Evolutionary conservation across 108 stramenopile species (phyloP), one percentile per base, ranked within the genome.

Genomic region (Epipyxis sp.): DNA sequence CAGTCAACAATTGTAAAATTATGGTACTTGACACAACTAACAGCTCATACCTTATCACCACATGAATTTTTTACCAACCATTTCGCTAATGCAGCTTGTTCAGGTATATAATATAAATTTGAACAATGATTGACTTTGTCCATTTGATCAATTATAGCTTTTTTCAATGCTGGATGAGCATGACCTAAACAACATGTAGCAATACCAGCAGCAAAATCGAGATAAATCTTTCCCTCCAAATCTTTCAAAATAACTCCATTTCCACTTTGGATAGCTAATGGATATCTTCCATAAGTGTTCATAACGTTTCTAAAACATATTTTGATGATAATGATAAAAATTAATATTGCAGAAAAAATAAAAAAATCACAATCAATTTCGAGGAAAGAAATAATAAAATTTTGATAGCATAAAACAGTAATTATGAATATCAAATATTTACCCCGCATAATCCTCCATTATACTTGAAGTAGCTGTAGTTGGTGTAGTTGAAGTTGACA

Each of bases 191-290:
- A 89, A 68, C 94, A 96, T 44, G 96, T 97, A 61, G 94, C 94
- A 69, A 98, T 98, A 41, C 97, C 97, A 37, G 92, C 86, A 16
- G 94, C 96, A 68, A 93, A 96, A 79, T 98, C 97, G 43, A 97
- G 85, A 79, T 95, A 98, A 58, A 90, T 84, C 62, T 80, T 90
- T 40, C 93, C 95, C 44, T 92, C 86, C 0, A 88, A 88, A 57
- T 94, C 94, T 42, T 80, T 88, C 42, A 98, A 79, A 16, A 79
- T 84, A 81, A 89, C 90, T 3, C 95, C 95, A 3, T 89, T 42
- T 39, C 97, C 97, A 29, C 61, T 59, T n/a, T 80, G 82, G 43
- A 87, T 84, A 2, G 83, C 81, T 20, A 84, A 43, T 30, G 83
- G 83, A 42, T 84, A 84, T 30, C 83, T 68, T 20, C 83, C 83